phyloP scores from a whole-genome alignment of 768 basidiomycete genomes.

The Lactarius indigo region DNA sequence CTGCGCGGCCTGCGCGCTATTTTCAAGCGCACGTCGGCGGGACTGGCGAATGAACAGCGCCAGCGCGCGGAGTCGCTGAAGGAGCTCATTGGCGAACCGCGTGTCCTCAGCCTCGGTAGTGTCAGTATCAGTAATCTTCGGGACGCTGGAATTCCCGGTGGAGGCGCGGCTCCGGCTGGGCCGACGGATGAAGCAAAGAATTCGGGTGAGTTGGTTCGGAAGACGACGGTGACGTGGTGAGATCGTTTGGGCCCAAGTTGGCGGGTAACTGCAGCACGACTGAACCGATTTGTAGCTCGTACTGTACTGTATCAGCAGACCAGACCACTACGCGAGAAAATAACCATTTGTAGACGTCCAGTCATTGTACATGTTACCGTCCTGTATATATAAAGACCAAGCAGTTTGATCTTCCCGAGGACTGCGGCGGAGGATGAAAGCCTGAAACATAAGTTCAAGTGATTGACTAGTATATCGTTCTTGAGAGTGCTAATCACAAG shows the following conservation, averaged over 20 bases:
- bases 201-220: background rate
- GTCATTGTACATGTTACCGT: too few species aligned
- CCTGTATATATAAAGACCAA: too few species aligned
- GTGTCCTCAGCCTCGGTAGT: conserved; percentile 16
- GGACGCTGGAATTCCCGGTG: conserved; percentile 1
- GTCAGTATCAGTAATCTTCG: conserved; percentile 13
- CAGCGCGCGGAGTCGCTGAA: conserved; percentile 20
- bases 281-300: background rate
- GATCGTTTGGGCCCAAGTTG: background rate
- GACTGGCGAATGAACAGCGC: conserved; percentile 1
- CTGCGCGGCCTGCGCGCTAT: conserved; percentile 15
- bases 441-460: too few species aligned
- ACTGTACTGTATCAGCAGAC: background rate
- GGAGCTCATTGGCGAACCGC: conserved; percentile 15
- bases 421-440: too few species aligned
- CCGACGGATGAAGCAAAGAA: background rate
- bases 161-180: background rate
- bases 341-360: too few species aligned
- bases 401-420: too few species aligned
- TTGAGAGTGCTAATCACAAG: too few species aligned
- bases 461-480: too few species aligned
- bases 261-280: background rate
- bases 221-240: background rate
- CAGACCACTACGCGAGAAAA: background rate
- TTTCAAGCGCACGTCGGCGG: conserved; percentile 20